Conservation (phyloP, 495 filamentous ascomycete species). For the Aspergillus cristatus region DNA sequence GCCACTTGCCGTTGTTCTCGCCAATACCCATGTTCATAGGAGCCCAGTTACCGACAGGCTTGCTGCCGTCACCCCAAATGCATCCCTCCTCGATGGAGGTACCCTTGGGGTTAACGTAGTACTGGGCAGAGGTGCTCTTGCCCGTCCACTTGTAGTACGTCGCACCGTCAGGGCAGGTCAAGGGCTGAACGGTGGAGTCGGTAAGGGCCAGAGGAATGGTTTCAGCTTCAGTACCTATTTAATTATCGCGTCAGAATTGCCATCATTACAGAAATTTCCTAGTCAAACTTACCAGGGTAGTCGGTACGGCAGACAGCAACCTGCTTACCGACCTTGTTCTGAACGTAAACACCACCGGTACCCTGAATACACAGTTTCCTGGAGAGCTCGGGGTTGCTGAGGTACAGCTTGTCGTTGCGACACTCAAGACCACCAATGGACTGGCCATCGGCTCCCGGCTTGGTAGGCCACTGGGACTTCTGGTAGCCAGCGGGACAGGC, state of each 20-base stretch:
- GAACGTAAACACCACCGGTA: constrained; percentile 55
- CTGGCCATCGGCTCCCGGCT: constrained; percentile 73
- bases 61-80: constrained; percentile 60
- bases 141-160: constrained; percentile 71
- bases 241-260: too few relatives aligned
- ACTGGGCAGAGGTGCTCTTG: constrained; percentile 76
- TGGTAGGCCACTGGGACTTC: constrained; percentile 83
- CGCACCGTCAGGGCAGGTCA: constrained; percentile 65
- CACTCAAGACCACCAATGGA: constrained; percentile 86
- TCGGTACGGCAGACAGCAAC: constrained; percentile 89
- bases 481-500: constrained; percentile 86
- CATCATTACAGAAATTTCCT: too few relatives aligned
- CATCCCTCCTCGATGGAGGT: constrained; percentile 61
- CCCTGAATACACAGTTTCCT: constrained; percentile 71
- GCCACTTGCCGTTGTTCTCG: constrained; percentile 59
- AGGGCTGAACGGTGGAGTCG: constrained; percentile 43
- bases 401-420: constrained; percentile 61
- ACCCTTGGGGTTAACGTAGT: constrained; percentile 87
- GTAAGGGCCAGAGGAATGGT: constrained; percentile 60
- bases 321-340: constrained; percentile 57
- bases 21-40: constrained; percentile 85
- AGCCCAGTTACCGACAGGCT: constrained; percentile 72
- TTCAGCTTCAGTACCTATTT: constrained; percentile 71
- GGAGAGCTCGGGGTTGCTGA: constrained; percentile 56
- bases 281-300: too few relatives aligned